These are phyloP conservation scores for Lablab purpureus DNA, from an alignment of 306 rosid genomes.

Conservation along the genomic window DNA sequence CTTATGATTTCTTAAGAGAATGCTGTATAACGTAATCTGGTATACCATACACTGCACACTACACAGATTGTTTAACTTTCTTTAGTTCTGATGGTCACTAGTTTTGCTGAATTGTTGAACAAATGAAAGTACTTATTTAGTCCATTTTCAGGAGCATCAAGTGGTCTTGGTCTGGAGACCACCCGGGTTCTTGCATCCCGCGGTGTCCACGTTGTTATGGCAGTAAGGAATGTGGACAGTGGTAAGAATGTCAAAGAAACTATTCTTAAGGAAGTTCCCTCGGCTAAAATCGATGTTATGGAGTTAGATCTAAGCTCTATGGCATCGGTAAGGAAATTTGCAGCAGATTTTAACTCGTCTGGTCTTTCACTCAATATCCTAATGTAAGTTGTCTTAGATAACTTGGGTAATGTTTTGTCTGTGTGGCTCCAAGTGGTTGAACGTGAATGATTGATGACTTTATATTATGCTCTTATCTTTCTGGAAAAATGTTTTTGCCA, in stretches of 20 bases:
- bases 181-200: conserved; percentile 75
- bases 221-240: conserved; percentile 70
- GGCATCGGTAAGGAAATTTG: conserved; percentile 80
- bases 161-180: conserved; percentile 84
- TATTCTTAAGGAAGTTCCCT: conserved; percentile 62
- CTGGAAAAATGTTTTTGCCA: conserved; percentile 6
- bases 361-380: conserved; percentile 72
- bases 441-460: conserved; percentile 25
- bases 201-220: conserved; percentile 85
- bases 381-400: conserved; percentile 52
- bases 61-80: neutral
- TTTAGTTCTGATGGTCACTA: conserved; percentile 6
- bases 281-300: conserved; percentile 71
- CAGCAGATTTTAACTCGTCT: conserved; percentile 64
- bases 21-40: neutral
- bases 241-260: conserved; percentile 60
- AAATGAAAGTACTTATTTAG: neutral
- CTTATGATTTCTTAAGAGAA: conserved; percentile 1
- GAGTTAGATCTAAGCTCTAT: conserved; percentile 77
- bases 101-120: conserved; percentile 1
- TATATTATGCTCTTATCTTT: conserved; percentile 1
- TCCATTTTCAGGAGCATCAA: conserved; percentile 75
- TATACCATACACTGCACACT: neutral
- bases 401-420: neutral
- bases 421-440: conserved; percentile 21